phyloP scores from a whole-genome alignment of 2,329 filamentous ascomycete genomes.

The Aspergillus jensenii region DNA sequence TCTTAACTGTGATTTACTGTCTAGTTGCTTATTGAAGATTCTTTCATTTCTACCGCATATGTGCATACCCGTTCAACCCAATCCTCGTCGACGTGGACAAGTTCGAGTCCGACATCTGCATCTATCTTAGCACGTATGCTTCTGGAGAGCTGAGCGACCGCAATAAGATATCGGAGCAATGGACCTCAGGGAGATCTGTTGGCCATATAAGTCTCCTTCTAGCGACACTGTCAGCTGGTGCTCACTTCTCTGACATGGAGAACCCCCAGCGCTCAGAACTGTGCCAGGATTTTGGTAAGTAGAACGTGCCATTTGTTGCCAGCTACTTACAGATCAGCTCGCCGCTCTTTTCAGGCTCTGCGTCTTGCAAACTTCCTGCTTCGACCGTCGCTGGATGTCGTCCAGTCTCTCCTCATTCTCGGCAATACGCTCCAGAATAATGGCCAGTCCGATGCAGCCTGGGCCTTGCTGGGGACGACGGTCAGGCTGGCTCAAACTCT shows the following conservation, averaged over 20 bases:
- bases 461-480: conserved; percentile 32
- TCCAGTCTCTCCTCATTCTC: conserved; percentile 57
- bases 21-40: conserved; percentile 19
- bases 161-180: conserved; percentile 21
- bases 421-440: conserved; percentile 47
- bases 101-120: conserved; percentile 31
- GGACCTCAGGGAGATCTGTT: conserved; percentile 26
- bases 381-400: conserved; percentile 54
- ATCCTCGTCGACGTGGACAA: conserved; percentile 30
- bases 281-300: conserved; percentile 28
- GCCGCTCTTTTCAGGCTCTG: conserved; percentile 49
- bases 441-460: conserved; percentile 33
- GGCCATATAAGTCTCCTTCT: conserved; percentile 30
- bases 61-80: conserved; percentile 32
- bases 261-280: conserved; percentile 25
- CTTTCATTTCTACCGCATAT: conserved; percentile 31
- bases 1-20: neutral
- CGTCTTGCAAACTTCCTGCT: conserved; percentile 60
- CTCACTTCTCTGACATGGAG: conserved; percentile 32
- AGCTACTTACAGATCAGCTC: conserved; percentile 16
- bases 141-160: conserved; percentile 22
- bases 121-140: conserved; percentile 27
- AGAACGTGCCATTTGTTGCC: too few species aligned
- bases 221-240: conserved; percentile 30
- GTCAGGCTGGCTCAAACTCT: conserved; percentile 34